These are phyloP conservation scores for Lobosporangium transversale DNA, from an alignment of 192 early-diverging fungal genomes.

Conservation along the genomic window DNA sequence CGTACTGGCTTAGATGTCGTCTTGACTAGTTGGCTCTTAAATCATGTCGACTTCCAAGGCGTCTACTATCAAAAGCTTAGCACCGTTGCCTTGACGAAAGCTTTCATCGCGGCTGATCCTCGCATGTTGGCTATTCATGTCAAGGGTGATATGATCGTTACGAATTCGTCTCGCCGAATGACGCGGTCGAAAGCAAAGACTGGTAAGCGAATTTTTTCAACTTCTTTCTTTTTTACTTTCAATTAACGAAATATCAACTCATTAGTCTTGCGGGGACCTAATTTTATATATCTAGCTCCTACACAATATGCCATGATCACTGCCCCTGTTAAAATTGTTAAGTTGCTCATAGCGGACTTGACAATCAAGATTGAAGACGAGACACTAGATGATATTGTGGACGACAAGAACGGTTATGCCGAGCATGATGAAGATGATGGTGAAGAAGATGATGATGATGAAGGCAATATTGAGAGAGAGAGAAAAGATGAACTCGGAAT, in stretches of 20 bases:
- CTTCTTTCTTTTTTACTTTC: no score
- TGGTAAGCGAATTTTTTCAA: slow-evolving; percentile 11
- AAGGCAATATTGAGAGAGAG: background rate
- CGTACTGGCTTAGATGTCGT: slow-evolving; percentile 80
- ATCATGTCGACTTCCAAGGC: slow-evolving; percentile 82
- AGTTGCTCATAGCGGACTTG: slow-evolving; percentile 81
- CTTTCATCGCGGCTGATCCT: slow-evolving; percentile 73
- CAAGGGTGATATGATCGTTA: slow-evolving; percentile 80
- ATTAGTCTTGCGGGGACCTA: no score
- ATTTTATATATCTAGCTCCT: slow-evolving; percentile 66
- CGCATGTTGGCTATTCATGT: slow-evolving; percentile 71
- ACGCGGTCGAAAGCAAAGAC: slow-evolving; percentile 28
- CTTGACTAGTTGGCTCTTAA: slow-evolving; percentile 78
- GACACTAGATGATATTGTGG: slow-evolving; percentile 45
- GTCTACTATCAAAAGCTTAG: slow-evolving; percentile 84
- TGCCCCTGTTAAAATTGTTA: slow-evolving; percentile 86
- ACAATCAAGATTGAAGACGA: slow-evolving; percentile 69
- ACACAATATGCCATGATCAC: slow-evolving; percentile 80
- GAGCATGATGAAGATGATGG: slow-evolving; percentile 65
- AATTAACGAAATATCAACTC: no score
- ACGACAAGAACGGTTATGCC: slow-evolving; percentile 55
- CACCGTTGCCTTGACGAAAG: slow-evolving; percentile 76
- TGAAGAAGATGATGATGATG: slow-evolving; percentile 11
- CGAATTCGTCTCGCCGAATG: slow-evolving; percentile 19
- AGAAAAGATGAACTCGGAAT: slow-evolving; percentile 2